These are phyloP conservation scores for Trichoderma erinaceum DNA, from an alignment of 495 filamentous ascomycete species.

Conservation along the genomic window DNA sequence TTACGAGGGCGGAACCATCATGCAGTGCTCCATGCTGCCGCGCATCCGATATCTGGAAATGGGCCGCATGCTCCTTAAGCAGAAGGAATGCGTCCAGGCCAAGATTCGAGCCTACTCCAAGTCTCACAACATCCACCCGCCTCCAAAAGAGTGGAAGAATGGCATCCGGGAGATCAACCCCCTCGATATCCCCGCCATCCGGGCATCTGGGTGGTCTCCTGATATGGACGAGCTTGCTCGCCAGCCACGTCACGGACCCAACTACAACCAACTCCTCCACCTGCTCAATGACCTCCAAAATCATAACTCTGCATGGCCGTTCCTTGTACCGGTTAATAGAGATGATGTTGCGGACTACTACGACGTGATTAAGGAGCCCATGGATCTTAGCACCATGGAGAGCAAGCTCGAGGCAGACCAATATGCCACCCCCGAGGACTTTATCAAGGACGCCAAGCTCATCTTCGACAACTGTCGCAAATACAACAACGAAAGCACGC, in stretches of 20 bases:
- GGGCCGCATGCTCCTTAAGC: conserved; percentile 93
- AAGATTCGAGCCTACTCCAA: conserved; percentile 91
- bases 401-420: conserved; percentile 88
- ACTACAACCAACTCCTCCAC: conserved; percentile 88
- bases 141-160: conserved; percentile 71
- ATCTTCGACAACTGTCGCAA: conserved; percentile 92
- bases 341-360: conserved; percentile 98
- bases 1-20: conserved; percentile 97
- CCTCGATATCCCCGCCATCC: conserved; percentile 73
- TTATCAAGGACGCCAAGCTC: conserved; percentile 82
- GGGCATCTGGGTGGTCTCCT: conserved; percentile 85
- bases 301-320: conserved; percentile 86
- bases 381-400: conserved; percentile 97
- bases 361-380: conserved; percentile 95
- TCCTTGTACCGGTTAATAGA: conserved; percentile 85
- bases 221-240: conserved; percentile 97
- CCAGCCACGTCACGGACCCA: conserved; percentile 94
- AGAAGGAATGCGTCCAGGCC: conserved; percentile 87
- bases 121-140: conserved; percentile 78
- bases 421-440: conserved; percentile 87
- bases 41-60: conserved; percentile 89
- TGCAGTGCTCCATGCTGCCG: conserved; percentile 98
- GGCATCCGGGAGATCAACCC: conserved; percentile 69
- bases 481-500: conserved; percentile 93
- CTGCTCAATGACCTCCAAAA: conserved; percentile 95